These are phyloP conservation scores for Epichloe elymi DNA, from an alignment of 2,329 filamentous ascomycete genomes.

Conservation along the genomic window DNA sequence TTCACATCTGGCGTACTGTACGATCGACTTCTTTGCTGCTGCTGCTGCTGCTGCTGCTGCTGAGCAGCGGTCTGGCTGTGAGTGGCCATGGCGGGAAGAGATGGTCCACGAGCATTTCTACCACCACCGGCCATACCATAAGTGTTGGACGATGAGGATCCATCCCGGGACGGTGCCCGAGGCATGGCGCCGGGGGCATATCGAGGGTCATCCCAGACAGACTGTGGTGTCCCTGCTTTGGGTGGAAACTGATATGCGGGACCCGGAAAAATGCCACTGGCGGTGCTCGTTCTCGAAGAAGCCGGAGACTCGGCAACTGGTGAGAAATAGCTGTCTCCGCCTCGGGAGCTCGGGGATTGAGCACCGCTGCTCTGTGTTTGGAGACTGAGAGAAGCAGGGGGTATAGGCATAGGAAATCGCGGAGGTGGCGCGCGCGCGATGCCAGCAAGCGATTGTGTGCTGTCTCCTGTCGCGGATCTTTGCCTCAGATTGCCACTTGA, in stretches of 20 bases:
- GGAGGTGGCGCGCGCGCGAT: constrained; percentile 51
- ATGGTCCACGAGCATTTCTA: constrained; percentile 62
- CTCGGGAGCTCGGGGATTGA: constrained; percentile 47
- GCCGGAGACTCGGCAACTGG: constrained; percentile 69
- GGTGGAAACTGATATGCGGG: constrained; percentile 63
- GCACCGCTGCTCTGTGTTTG: constrained; percentile 41
- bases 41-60: constrained; percentile 29
- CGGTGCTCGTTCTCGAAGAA: constrained; percentile 60
- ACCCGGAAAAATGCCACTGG: constrained; percentile 56
- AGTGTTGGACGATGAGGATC: constrained; percentile 50
- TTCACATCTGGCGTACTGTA: constrained; percentile 95
- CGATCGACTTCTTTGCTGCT: constrained; percentile 66
- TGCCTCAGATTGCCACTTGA: constrained; percentile 65
- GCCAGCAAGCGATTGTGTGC: constrained; percentile 42
- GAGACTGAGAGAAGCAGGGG: constrained; percentile 51
- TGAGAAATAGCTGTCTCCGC: constrained; percentile 85
- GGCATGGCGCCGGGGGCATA: constrained; percentile 84
- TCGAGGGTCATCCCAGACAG: constrained; percentile 62
- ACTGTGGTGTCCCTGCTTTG: constrained; percentile 52
- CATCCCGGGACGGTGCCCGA: constrained; percentile 67
- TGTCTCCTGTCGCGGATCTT: constrained; percentile 64
- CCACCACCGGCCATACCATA: constrained; percentile 50
- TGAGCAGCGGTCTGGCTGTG: constrained; percentile 41
- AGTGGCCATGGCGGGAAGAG: constrained; percentile 57
- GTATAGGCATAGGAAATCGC: constrained; percentile 55